Base-by-base conservation (phyloP, 345 rosid genomes). In the Aethionema arabicum region DNA sequence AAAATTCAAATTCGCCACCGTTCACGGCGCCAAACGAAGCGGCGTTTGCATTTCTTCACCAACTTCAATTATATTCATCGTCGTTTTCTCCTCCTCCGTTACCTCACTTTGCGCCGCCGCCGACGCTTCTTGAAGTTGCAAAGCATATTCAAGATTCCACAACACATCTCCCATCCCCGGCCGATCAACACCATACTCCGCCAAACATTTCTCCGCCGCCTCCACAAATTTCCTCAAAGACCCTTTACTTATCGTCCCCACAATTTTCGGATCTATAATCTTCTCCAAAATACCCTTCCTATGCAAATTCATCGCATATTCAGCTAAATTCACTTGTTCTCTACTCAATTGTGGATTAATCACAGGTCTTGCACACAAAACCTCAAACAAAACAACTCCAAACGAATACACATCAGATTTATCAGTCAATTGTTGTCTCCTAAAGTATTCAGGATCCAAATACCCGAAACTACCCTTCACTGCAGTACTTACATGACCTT, bases 391-490 rank as follows among this genome's bases (percentile, higher is more conserved):
- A 4, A 87, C 86, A 11, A 90, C 95, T 3, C 98, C 96, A 3
- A 91, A 91, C 0, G 98, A 91, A 76, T 91, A 91, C 5, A 91
- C 91, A 67, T 88, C 95, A 0, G 95, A 85, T 79, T 87, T 91
- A 56, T 87, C 91, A 0, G 93, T 87, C 2, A 87, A 86, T 53
- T 87, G 96, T 32, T 91, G 96, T 46, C 87, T 78, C 54, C 86
- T 61, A 77, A 91, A 91, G 79, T 88, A 85, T 63, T 91, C 95
- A 0, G 91, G 97, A 54, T 87, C 96, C 11, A 87, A 83, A 41
- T 87, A 87, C 33, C 98, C 96, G 15, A 91, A 91, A 66, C 98
- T 91, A 8, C 93, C 96, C 66, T 91, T 87, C 52, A 91, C 93
- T 0, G 96, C 91, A 0, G 93, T 87, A 85, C 98, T 88, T 11